These are phyloP conservation scores for Sporothrix humicola DNA, from an alignment of 2,329 filamentous ascomycete genomes.

Conservation along the genomic window DNA sequence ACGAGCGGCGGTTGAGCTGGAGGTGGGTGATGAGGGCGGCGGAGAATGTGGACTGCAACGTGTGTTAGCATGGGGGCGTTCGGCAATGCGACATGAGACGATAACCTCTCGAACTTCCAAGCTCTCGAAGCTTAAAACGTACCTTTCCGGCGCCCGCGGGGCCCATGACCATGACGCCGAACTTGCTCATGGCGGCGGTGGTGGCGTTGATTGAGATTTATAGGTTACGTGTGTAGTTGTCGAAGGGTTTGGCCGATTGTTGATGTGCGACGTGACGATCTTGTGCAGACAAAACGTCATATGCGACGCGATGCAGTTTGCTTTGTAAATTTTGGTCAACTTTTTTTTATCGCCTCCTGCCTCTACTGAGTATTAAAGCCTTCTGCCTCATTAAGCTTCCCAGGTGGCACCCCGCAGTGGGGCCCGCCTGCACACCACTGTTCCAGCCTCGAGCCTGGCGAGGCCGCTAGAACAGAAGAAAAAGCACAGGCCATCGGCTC, in stretches of 20 bases:
- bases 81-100: background rate
- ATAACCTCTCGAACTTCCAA: too few relatives aligned
- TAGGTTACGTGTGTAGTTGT: too few relatives aligned
- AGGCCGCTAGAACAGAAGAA: conserved; percentile 15
- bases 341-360: conserved; percentile 14
- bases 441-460: background rate
- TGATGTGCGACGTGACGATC: background rate
- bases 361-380: background rate
- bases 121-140: conserved; percentile 39
- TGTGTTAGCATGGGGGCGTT: background rate
- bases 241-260: background rate
- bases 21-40: conserved; percentile 91
- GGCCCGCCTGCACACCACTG: conserved; percentile 2
- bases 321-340: conserved; percentile 11
- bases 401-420: conserved; percentile 34
- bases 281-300: background rate
- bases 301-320: conserved; percentile 14
- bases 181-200: conserved; percentile 78
- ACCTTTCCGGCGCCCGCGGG: conserved; percentile 94
- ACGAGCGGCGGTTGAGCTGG: conserved; percentile 85
- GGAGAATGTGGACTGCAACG: conserved; percentile 83
- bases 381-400: conserved; percentile 28
- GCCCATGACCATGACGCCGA: conserved; percentile 93
- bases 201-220: background rate
- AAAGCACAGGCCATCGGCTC: conserved; percentile 32